Base-by-base conservation (phyloP, 495 filamentous ascomycete genomes). In the Neurospora sp. region DNA sequence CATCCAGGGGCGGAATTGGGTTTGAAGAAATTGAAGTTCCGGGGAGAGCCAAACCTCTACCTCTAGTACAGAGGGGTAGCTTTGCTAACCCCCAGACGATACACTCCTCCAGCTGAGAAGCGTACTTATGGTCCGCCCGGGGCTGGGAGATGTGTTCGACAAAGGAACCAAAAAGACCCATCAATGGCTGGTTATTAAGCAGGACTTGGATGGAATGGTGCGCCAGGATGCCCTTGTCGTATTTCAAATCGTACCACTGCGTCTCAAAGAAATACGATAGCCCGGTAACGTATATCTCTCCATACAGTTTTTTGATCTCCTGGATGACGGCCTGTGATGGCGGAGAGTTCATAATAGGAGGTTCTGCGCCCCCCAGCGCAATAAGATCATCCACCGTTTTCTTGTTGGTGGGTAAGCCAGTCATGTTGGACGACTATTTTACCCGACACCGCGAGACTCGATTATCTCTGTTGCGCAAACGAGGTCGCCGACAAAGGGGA, bases 191-290 rank as follows among this genome's bases (percentile, higher is more conserved):
- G 74, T 91, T 89, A 37, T 84, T 85, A 81, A 88, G 80, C 7
- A 95, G 81, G 39, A 86, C 77, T 8, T 79, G 35, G 11, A 70
- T 40, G n/a, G 76, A 46, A 16, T 73, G 73, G 31, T 71, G 73
- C 3, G 78, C 42, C 40, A 40, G 41, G 1, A 70, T 69, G 22
- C 79, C 75, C 69, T 69, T 77, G 68, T 77, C 42, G 82, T 88
- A 78, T 81, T 87, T 78, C 82, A 86, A 70, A 70, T 86, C 82
- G 79, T 91, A 97, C 93, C 93, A 97, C 40, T 85, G 85, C n/a
- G 93, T 91, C 76, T 97, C 94, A 71, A 97, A 87, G 73, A 97
- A 90, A 71, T 88, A 88, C 76, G 93, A 89, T 42, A 97, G 89
- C 35, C 91, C 93, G 1, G 88, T 87, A 20, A 89, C 89, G 79